Evolutionary conservation across 305 asterid genomes (phyloP).

Genomic region (Fraxinus angustifolia): DNA sequence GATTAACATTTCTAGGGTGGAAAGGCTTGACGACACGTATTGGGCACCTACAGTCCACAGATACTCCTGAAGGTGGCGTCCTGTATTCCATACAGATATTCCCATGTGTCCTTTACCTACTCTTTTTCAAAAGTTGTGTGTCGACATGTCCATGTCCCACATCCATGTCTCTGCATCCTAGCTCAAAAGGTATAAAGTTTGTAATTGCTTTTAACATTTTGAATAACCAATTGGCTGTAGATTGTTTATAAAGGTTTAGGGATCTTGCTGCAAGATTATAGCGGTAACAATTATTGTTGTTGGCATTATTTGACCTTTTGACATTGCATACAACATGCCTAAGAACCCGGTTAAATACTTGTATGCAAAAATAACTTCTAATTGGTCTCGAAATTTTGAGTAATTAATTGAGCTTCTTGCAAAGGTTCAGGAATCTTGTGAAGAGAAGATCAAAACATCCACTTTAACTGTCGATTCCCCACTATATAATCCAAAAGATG

Average conservation of each 20-base stretch:
- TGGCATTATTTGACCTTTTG: not conserved
- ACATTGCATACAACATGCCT: not conserved
- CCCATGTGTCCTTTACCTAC: not conserved
- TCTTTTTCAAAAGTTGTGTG: not conserved
- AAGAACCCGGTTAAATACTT: not conserved
- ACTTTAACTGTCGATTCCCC: slow-evolving; percentile 33
- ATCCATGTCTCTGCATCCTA: not conserved
- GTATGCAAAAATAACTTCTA: not conserved
- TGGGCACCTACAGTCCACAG: not conserved
- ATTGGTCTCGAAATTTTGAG: not conserved
- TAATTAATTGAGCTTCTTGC: slow-evolving; percentile 21
- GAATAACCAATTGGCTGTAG: not conserved
- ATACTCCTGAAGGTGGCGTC: not conserved
- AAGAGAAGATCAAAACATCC: slow-evolving; percentile 32
- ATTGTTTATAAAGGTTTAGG: not conserved
- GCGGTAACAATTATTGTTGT: not conserved
- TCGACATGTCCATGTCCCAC: not conserved
- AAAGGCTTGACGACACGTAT: not conserved
- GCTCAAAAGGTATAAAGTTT: not conserved
- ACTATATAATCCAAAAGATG: slow-evolving; percentile 48
- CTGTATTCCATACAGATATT: not conserved
- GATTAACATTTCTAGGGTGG: not conserved
- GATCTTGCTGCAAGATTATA: not conserved
- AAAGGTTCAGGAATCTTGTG: slow-evolving; percentile 52
- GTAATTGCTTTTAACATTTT: not conserved